Conservation (phyloP, 768 basidiomycete species). For the Leccinum boreale region DNA sequence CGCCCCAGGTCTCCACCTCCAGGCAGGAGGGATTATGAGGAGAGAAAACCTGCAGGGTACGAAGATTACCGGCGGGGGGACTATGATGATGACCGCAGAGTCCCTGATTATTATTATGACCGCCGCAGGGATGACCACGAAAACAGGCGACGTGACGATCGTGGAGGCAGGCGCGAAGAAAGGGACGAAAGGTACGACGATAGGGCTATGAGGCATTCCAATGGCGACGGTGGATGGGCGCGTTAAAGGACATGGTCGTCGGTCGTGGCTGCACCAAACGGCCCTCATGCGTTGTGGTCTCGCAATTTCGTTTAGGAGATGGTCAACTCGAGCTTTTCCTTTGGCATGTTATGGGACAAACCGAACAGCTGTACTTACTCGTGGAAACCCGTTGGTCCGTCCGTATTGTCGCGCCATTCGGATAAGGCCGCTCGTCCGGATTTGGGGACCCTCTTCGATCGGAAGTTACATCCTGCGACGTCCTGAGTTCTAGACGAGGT, state of each 20-base stretch:
- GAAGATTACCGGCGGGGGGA: conserved; percentile 85
- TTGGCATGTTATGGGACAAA: conserved; percentile 36
- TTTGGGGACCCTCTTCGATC: conserved; percentile 19
- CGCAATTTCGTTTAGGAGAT: conserved; percentile 51
- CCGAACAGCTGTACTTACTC: conserved; percentile 39
- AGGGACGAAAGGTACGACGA: conserved; percentile 82
- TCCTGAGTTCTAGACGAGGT: conserved; percentile 20
- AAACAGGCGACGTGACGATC: conserved; percentile 57
- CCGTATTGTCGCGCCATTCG: conserved; percentile 32
- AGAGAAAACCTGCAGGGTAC: conserved; percentile 89
- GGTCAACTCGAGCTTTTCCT: conserved; percentile 37
- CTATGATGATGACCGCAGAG: conserved; percentile 76
- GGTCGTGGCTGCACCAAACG: conserved; percentile 34
- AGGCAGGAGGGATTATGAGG: conserved; percentile 75
- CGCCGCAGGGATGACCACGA: conserved; percentile 79
- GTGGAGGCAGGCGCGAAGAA: conserved; percentile 75
- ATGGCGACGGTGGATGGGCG: conserved; percentile 76
- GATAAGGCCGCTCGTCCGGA: conserved; percentile 30
- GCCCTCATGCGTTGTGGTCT: conserved; percentile 34
- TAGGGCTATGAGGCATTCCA: conserved; percentile 65
- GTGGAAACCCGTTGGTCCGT: conserved; percentile 34
- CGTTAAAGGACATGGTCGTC: conserved; percentile 52
- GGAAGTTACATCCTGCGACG: conserved; percentile 11
- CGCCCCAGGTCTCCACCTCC: conserved; percentile 76
- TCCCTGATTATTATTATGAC: conserved; percentile 83